Percentiles rank a stretch among this genome's conserved stretches.
phyloP scores from a whole-genome alignment of 2,329 filamentous ascomycete species.

The Dryadomyces quercus-mongolicae region DNA sequence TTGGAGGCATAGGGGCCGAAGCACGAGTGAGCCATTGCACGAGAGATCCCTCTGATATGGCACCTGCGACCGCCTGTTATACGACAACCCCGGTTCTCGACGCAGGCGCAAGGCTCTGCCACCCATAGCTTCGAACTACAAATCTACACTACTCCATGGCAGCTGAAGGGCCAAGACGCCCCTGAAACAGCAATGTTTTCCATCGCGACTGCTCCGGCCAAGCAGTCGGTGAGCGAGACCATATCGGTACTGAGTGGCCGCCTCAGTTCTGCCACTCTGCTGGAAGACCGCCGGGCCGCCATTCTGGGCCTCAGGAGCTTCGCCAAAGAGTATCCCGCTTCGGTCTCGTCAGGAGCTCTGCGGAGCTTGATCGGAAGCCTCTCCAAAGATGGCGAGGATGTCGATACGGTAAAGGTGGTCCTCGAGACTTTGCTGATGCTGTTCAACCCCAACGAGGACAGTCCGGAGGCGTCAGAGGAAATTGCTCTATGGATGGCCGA shows the following conservation, averaged over 20 bases:
- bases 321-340: conserved; percentile 90
- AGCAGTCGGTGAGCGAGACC: conserved; percentile 91
- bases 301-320: conserved; percentile 91
- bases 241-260: conserved; percentile 83
- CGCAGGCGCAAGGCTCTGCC: no score
- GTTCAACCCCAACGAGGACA: conserved; percentile 60
- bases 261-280: conserved; percentile 74
- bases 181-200: conserved; percentile 37
- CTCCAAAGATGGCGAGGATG: conserved; percentile 80
- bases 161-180: not conserved
- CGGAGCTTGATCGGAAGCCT: conserved; percentile 77
- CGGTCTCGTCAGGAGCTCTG: conserved; percentile 86
- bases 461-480: conserved; percentile 89
- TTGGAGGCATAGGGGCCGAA: no score
- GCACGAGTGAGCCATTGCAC: no score
- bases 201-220: conserved; percentile 65
- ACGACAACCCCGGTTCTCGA: no score
- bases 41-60: no score
- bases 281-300: conserved; percentile 88
- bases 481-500: conserved; percentile 93
- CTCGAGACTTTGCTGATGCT: conserved; percentile 92
- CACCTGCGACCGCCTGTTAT: no score
- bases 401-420: conserved; percentile 90
- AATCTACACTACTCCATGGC: not conserved
- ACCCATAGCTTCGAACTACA: no score